Percentiles rank a stretch among this genome's conserved stretches.
These are phyloP conservation scores for Wickerhamomyces strasburgensis DNA, from an alignment of 805 yeast genomes.

Conservation along the genomic window DNA sequence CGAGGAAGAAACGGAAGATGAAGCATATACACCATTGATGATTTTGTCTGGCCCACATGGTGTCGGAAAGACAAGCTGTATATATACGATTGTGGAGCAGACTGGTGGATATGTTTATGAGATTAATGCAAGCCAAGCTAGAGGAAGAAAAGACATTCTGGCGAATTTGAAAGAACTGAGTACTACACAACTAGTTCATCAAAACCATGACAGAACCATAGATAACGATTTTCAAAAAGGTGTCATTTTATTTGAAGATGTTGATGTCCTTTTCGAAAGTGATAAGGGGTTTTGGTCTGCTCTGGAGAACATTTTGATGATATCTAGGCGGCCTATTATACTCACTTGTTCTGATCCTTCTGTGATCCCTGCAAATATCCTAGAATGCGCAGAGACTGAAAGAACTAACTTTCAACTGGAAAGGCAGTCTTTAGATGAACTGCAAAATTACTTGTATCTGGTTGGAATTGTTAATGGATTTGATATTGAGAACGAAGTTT, in stretches of 20 bases:
- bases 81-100: slow-evolving; percentile 61
- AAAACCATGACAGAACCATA: slow-evolving; percentile 19
- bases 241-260: slow-evolving; percentile 77
- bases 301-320: slow-evolving; percentile 52
- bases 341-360: slow-evolving; percentile 53
- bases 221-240: slow-evolving; percentile 45
- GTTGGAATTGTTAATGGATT: slow-evolving; percentile 34
- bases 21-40: slow-evolving; percentile 53
- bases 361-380: slow-evolving; percentile 43
- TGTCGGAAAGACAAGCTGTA: slow-evolving; percentile 70
- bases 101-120: slow-evolving; percentile 74
- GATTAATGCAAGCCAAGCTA: slow-evolving; percentile 64
- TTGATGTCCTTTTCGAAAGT: slow-evolving; percentile 67
- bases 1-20: slow-evolving; percentile 22
- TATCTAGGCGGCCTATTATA: slow-evolving; percentile 65
- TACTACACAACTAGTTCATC: slow-evolving; percentile 76
- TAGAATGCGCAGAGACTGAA: slow-evolving; percentile 41
- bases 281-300: slow-evolving; percentile 82
- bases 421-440: slow-evolving; percentile 13
- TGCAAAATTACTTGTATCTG: slow-evolving; percentile 37
- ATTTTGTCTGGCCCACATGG: slow-evolving; percentile 70
- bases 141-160: slow-evolving; percentile 68
- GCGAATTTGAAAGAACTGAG: slow-evolving; percentile 69
- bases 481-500: slow-evolving; percentile 27
- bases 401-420: slow-evolving; percentile 33